These are phyloP conservation scores for Setaria viridis DNA, from an alignment of 202 grass and related monocot genomes.

Conservation along the genomic window DNA sequence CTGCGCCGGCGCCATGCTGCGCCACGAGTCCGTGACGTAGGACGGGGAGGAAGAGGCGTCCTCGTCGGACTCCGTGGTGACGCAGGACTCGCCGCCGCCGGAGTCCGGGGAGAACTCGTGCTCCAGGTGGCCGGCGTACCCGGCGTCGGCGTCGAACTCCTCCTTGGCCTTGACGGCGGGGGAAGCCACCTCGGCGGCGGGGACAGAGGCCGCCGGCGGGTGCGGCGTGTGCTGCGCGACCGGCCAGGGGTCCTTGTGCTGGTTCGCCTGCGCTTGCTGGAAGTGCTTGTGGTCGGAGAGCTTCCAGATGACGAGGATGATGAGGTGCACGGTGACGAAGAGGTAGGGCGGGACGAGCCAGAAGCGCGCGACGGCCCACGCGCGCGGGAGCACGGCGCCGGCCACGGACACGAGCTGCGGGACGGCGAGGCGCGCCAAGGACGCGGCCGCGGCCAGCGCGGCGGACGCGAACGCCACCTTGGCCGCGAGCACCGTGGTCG, in stretches of 20 bases:
- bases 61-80: slow-evolving; percentile 77
- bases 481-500: slow-evolving; percentile 47
- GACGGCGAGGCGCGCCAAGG: slow-evolving; percentile 43
- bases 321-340: slow-evolving; percentile 91
- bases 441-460: slow-evolving; percentile 32
- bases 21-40: slow-evolving; percentile 11
- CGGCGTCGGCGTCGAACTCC: neutral
- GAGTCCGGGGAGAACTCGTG: slow-evolving; percentile 53
- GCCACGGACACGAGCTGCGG: slow-evolving; percentile 52
- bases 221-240: neutral
- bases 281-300: slow-evolving; percentile 79
- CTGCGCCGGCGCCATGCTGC: slow-evolving; percentile 24
- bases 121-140: neutral
- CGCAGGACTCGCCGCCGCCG: slow-evolving; percentile 59
- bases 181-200: neutral
- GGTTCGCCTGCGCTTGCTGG: slow-evolving; percentile 27
- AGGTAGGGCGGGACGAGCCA: slow-evolving; percentile 83
- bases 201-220: neutral
- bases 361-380: slow-evolving; percentile 41
- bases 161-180: slow-evolving; percentile 18
- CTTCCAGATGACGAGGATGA: slow-evolving; percentile 97
- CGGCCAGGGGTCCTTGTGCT: slow-evolving; percentile 54
- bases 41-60: slow-evolving; percentile 43
- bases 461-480: slow-evolving; percentile 61
- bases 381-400: slow-evolving; percentile 50